Base-by-base conservation (phyloP, 441 rosid species). In the Euphorbia schlechtendalii region DNA sequence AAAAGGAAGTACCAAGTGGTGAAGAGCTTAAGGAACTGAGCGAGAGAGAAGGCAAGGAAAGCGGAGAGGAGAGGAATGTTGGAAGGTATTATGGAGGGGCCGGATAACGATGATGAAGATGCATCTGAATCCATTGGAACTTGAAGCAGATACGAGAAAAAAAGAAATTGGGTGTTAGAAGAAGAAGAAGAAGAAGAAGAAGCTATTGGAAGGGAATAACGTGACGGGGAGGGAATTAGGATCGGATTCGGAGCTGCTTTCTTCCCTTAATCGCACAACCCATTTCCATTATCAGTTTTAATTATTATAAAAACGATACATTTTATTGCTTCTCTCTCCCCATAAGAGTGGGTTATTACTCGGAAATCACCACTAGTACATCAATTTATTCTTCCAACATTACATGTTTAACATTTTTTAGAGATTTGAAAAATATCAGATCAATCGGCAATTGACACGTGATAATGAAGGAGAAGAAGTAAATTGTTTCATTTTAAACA, bases 1-100 rank as follows among this genome's bases (percentile, higher is more conserved):
- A 27, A 61, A 25, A 20, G 41, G 30, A 46, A 40, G 40, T 69
- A 85, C 87, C 86, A 78, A 60, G 82, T 68, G 64, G 86, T 81
- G 77, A 83, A 81, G 54, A 77, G 77, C 77, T 83, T 81, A 78
- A 85, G 82, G 75, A 81, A 83, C 82, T 83, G 88, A 64, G 90
- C 83, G 56, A 83, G 74, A 46, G 90, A 64, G 18, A 80, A 79
- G 32, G 87, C 75, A 25, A 83, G 70, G 66, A 85, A 74, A 61
- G 88, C 82, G 18, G 84, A 68, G 63, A 83, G 76, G 51, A 85
- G 77, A 59, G 87, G 86, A 20, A 57, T 63, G 73, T 81, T 80
- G 53, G 76, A 63, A 51, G 86, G 80, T 25, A 72, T 11, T 22
- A 70, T 20, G 48, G 81, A 76, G 27, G 84, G 70, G 51, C 20